Evolutionary conservation across 2,329 filamentous ascomycete genomes (phyloP), one percentile per base, ranked within the genome.

Genomic region (Xylariaceae sp.): DNA sequence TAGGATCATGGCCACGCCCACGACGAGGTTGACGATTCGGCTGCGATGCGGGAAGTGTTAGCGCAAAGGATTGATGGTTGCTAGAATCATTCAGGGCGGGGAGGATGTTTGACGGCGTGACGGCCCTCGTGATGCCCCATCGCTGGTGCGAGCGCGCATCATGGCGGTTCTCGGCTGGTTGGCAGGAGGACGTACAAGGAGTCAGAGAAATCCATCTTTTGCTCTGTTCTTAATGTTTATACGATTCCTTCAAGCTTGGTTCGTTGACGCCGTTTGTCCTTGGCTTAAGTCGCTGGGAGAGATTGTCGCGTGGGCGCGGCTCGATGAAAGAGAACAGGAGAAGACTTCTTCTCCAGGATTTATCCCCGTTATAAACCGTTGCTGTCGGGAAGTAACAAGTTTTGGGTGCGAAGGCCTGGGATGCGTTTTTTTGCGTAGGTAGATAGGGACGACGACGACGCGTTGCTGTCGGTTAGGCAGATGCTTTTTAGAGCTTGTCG

Each of bases 11-110:
- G 96, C 82, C 64, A 87, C 87, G 67, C 87, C 94, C 60, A 95
- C 86, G 67, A 80, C 90, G 74, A 99, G 81, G 82, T 99, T 99
- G 73, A 96, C 90, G 70, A 97, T 85, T 70, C 94, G 94, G 79
- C 94, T 97, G 72, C 55, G 64, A 53, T 35, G 39, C 15, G 27
- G 48, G 43, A 5, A 7, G 32, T 48, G 66, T 77, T 69, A 78
- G 74, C 69, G 55, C 39, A 35, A 45, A 36, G 11, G 21, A 26
- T 26, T 29, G 11, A 20, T 21, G 24, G 44, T 63, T 75, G 67
- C 75, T 72, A 68, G 53, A 7, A 20, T 13, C 5, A 21, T 9
- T 11, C 4, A 43, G 10, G 4, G 20, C 15, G 15, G 11, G 5
- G n/a, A n/a, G n/a, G n/a, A n/a, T n/a, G n/a, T n/a, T n/a, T n/a